Evolutionary conservation across 345 rosid species (phyloP).

Genomic region (Corchorus capsularis): DNA sequence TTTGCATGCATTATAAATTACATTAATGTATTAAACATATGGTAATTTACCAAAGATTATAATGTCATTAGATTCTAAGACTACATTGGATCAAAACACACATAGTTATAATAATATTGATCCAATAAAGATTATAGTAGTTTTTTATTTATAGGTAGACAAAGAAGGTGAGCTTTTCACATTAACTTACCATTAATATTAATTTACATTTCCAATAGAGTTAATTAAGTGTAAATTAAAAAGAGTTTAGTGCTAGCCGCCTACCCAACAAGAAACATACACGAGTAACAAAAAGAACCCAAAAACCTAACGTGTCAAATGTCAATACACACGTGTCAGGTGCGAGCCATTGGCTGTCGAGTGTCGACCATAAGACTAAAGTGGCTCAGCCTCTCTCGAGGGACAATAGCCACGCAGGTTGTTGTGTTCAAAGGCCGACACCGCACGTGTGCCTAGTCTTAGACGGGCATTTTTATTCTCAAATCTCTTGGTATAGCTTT

Average conservation of each 20-base stretch:
- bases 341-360: neutral
- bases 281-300: constrained; percentile 12
- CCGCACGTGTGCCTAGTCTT: constrained; percentile 21
- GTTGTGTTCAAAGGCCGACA: constrained; percentile 17
- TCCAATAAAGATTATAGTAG: no score
- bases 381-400: neutral
- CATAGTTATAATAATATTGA: no score
- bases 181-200: neutral
- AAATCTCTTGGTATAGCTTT: neutral
- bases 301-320: neutral
- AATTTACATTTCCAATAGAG: neutral
- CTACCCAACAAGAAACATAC: constrained; percentile 32
- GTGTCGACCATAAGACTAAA: no score
- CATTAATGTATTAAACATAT: no score
- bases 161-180: neutral
- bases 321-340: no score
- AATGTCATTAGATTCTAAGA: no score
- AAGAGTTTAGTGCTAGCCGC: constrained; percentile 20
- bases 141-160: no score
- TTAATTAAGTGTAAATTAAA: no score
- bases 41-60: no score
- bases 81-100: no score
- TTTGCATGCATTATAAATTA: no score
- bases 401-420: constrained; percentile 20
- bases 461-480: neutral